Conservation (phyloP, 164 flowering plant species). For the Vitis rotundifolia region DNA sequence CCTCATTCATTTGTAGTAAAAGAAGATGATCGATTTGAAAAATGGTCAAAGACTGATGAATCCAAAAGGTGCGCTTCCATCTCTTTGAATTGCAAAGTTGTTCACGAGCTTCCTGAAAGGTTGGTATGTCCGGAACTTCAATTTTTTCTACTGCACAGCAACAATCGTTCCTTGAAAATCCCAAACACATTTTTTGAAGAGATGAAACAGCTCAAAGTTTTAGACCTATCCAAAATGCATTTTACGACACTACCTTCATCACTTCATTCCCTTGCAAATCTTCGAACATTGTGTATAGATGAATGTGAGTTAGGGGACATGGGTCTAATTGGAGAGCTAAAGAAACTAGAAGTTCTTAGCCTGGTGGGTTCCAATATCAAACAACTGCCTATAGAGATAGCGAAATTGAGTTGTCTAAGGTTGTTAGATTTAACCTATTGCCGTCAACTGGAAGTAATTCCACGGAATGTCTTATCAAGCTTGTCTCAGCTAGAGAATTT, state of each 20-base stretch:
- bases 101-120: conserved; percentile 11
- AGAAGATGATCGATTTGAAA: background rate
- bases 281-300: conserved; percentile 14
- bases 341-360: no score
- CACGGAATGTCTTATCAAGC: conserved; percentile 3
- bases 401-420: conserved; percentile 14
- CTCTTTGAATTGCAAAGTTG: background rate
- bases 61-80: background rate
- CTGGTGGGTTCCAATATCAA: background rate
- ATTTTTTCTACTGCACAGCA: background rate
- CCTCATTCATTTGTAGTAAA: background rate
- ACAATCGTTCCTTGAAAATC: background rate
- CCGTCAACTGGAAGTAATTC: conserved; percentile 10
- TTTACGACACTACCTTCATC: conserved; percentile 4
- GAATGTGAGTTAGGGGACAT: no score
- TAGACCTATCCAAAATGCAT: background rate
- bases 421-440: conserved; percentile 15
- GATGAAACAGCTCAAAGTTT: conserved; percentile 17
- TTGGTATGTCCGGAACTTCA: conserved; percentile 9
- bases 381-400: conserved; percentile 15
- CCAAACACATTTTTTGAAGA: conserved; percentile 12
- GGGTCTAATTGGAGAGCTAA: no score
- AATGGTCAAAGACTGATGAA: background rate
- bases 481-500: conserved; percentile 23
- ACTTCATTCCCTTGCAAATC: background rate